phyloP scores from a whole-genome alignment of 148 eudicot species.

The Nepenthes mirabilis region DNA sequence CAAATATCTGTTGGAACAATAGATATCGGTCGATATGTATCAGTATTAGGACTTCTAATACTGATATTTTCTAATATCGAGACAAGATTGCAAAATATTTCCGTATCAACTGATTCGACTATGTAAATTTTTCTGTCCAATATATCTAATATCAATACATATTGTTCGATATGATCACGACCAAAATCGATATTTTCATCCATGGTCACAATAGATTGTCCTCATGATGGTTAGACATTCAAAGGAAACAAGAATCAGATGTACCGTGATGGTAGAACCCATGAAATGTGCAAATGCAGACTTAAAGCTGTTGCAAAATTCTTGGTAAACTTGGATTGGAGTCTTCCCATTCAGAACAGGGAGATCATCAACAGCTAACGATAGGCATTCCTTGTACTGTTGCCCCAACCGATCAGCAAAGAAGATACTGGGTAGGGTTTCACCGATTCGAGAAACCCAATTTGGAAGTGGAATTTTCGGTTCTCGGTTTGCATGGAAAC shows the following conservation, averaged over 20 bases:
- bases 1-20: not conserved
- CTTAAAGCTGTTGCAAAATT: constrained; percentile 65
- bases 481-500: constrained; percentile 56
- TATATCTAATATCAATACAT: no score
- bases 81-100: no score
- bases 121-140: no score
- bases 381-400: constrained; percentile 48
- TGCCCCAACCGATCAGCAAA: constrained; percentile 52
- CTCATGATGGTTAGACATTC: not conserved
- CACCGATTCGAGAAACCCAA: constrained; percentile 65
- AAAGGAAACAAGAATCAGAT: not conserved
- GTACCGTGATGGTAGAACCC: constrained; percentile 82
- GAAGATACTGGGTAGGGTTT: constrained; percentile 40
- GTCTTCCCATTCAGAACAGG: constrained; percentile 66
- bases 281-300: constrained; percentile 38
- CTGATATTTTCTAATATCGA: no score
- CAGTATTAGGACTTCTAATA: no score
- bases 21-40: no score
- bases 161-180: no score
- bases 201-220: not conserved
- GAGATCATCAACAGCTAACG: constrained; percentile 57
- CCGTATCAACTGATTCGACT: no score
- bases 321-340: constrained; percentile 56
- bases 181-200: not conserved
- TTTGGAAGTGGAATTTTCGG: constrained; percentile 50